Evolutionary conservation across 371 early-diverging fungal species (phyloP), one percentile per base, ranked within the genome.

Genomic region (Blakeslea trispora): DNA sequence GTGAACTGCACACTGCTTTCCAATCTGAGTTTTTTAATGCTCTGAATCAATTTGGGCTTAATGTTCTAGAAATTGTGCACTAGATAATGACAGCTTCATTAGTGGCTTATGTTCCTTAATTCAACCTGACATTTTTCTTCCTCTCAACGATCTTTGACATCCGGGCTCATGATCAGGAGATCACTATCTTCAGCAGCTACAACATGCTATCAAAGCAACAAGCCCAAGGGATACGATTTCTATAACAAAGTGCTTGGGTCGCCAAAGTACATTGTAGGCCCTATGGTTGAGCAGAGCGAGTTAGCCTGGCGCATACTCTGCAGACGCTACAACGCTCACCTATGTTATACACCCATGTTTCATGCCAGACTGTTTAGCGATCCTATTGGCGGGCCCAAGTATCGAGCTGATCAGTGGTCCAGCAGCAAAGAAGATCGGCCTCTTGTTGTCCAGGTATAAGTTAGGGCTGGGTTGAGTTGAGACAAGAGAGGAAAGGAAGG

Each of bases 321-420:
- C 15, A 70, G 91, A 34, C 74, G 87, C 21, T 92, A 97, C 73
- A 91, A 89, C 21, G 94, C 97, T 0, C 81, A 98, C 15, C 72
- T 98, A 5, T 94, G 95, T 70, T 99, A 93, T 68, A 98, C 98
- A 11, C 99, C 99, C 55, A 99, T 99, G 99, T 89, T 98, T 60
- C 92, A 99, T 61, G 92, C 94, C 19, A 82, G 79, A 42, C 61
- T 89, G 46, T 96, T 95, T 68, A 59, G 70, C 31, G 85, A 86
- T 21, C 75, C 73, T 21, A 66, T 58, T 40, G 82, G 77, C 47
- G 70, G 70, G 1, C 63, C 66, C 44, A 71, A 66, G 19, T 92
- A 91, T 55, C 69, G 81, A 45, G 53, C 77, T 10, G 62, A 91
- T 46, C 81, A 86, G 41, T 96, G 89, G 84, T 89, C 89, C 5